These are phyloP conservation scores for Gossypium arboreum DNA, from an alignment of 345 rosid genomes.

Conservation along the genomic window DNA sequence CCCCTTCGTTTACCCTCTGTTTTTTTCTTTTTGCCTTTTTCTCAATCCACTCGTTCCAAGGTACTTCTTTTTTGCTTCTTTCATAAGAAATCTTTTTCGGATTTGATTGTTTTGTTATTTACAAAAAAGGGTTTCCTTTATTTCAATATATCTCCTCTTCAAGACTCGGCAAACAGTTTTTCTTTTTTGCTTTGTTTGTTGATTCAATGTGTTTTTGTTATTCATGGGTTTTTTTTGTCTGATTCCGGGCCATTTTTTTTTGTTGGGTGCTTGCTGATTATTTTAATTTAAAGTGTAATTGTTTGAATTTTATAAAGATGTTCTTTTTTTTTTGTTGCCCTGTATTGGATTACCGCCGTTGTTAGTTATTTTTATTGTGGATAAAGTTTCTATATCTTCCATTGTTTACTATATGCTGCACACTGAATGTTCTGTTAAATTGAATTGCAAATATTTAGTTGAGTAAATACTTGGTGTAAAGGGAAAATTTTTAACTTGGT, in stretches of 20 bases:
- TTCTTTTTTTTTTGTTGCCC: background rate
- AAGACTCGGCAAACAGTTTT: background rate
- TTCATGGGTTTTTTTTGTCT: background rate
- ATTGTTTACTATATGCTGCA: background rate
- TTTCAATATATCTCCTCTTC: background rate
- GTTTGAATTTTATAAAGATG: background rate
- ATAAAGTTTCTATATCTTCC: background rate
- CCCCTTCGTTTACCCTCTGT: background rate
- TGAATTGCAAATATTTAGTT: background rate
- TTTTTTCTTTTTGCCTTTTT: background rate
- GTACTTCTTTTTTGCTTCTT: background rate
- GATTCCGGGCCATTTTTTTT: background rate
- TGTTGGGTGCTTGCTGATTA: background rate
- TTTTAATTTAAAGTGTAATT: background rate
- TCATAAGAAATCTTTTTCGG: background rate
- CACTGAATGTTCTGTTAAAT: background rate
- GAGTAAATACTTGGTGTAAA: background rate
- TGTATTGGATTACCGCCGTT: background rate
- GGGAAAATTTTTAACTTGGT: background rate
- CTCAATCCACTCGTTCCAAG: background rate
- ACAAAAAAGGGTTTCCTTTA: background rate
- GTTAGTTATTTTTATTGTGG: background rate
- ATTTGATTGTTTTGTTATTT: background rate
- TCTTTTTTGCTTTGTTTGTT: background rate
- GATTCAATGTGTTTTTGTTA: slow-evolving; percentile 7